Evolutionary conservation across 179 eudicot species (phyloP), one percentile per base, ranked within the genome.

Genomic region (Drosera spatulata): DNA sequence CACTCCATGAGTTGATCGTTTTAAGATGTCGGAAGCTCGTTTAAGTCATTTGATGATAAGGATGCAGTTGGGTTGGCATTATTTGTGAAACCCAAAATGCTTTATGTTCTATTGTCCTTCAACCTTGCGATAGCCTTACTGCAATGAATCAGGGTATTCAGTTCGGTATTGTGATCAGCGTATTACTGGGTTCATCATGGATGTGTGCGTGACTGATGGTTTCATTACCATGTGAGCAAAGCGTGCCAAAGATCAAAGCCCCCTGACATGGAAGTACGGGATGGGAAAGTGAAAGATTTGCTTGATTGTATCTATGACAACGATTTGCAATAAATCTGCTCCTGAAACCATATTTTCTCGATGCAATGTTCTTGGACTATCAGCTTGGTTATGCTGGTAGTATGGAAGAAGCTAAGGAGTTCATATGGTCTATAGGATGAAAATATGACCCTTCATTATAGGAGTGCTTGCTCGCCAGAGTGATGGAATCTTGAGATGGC

Each of bases 131-230:
- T 45, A 76, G 53, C 70, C 58, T 89, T 58, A 82, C 95, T 10
- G 89, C 95, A 6, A 82, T 78, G 55, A 91, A 87, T 66, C 87
- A 82, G 69, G 97, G 97, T 41, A 87, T 84, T 76, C 91, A 87
- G 72, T 67, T 87, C 39, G 95, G 87, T 64, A 91, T 67, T 61
- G 80, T 79, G 68, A 56, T 78, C 37, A 8, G 82, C 33, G 33
- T 68, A 87, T 84, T 62, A 66, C 72, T 5, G 93, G 97, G 51
- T 77, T 71, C 58, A 52, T 59, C 6, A 72, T 78, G 1, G 88
- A 85, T 68, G 48, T 72, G 40, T 87, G 81, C 72, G 80, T 87
- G 2, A 87, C 87, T 7, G 87, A 84, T 69, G 79, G 89, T 39
- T 85, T 90, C 15, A 88, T 90, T 38, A 85, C 78, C 57, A 87